Base-by-base conservation (phyloP, 2,329 filamentous ascomycete species). In the Rutstroemia sydowiana region DNA sequence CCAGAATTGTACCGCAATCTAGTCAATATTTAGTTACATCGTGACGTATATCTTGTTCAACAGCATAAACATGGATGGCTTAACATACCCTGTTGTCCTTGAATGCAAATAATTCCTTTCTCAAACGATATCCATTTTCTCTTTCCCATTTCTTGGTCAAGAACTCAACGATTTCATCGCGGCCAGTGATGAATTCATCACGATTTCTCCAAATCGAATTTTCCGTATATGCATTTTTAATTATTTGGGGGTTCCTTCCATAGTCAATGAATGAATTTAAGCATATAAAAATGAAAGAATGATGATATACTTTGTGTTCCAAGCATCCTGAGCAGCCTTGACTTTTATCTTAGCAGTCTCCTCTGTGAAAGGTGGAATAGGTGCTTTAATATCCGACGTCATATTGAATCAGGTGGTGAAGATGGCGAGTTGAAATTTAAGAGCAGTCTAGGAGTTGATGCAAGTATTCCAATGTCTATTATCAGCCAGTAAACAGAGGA, bases 1-100 rank as follows among this genome's bases (percentile, higher is more conserved):
- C 88, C 88, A 95, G 67, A 93, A 95, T 65, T 95, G 88, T 20
- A 95, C 89, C 1, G 88, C 88, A 57, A 91, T 92, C 69, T n/a
- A n/a, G n/a, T n/a, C n/a, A n/a, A n/a, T n/a, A n/a, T n/a, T n/a
- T n/a, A n/a, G n/a, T n/a, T n/a, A n/a, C n/a, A n/a, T n/a, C n/a
- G n/a, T n/a, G n/a, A n/a, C n/a, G n/a, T n/a, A n/a, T n/a, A n/a
- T n/a, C n/a, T n/a, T n/a, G n/a, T n/a, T n/a, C n/a, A n/a, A n/a
- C n/a, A n/a, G n/a, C n/a, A n/a, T n/a, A n/a, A n/a, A n/a, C n/a
- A n/a, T 16, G 11, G 20, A 16, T 23, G 10, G 11, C 18, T 23
- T 23, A 40, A 13, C 20, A 11, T 47, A 75, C 77, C 65, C 75
- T 85, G 68, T 92, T 74, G 34, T 83, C 82, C 0, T 71, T 75